Evolutionary conservation across 2,329 filamentous ascomycete species (phyloP), one percentile per base, ranked within the genome.

Genomic region (Hypoxylon rubiginosum): DNA sequence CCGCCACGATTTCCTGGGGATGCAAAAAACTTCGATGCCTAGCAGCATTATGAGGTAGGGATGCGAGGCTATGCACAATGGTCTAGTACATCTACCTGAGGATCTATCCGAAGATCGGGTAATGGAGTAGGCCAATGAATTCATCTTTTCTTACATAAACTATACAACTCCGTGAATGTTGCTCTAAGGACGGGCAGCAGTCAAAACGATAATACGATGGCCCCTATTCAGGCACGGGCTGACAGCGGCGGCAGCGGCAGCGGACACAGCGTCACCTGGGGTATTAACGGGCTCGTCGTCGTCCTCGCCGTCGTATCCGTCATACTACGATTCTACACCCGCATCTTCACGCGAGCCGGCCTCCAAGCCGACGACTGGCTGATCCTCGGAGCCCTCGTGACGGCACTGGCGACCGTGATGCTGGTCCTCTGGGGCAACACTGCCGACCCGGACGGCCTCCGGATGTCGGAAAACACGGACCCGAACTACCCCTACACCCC

Each of bases 221-320:
- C 57, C 48, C 41, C 45, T 19, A 13, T 26, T 9, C 30, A 46
- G 17, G 13, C 15, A 24, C n/a, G 45, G 32, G 21, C 58, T 17
- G 58, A 39, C 9, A 17, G n/a, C 2, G 48, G 19, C 19, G 39
- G 46, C 3, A 17, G 46, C 6, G 24, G 21, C 1, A 48, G 24
- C 17, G 45, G 30, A 4, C 24, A 24, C 15, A 48, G 11, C 82
- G 57, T 79, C 6, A 67, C 59, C 3, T 57, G 52, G 24, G 61
- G 15, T 10, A 54, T 70, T 3, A 58, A 66, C 21, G 67, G 57
- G 15, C n/a, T 71, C 36, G 62, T 68, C 15, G 61, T 71, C 28
- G 54, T 36, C 2, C 39, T 71, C 0, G 61, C 66, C 9, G 43
- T 67, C 2, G 17, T 65, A 4, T 67, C 57, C 2, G 64, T 66